Evolutionary conservation across 73 alveolate genomes (phyloP), one percentile per base, ranked within the genome.

Genomic region (Paramecium bursaria): DNA sequence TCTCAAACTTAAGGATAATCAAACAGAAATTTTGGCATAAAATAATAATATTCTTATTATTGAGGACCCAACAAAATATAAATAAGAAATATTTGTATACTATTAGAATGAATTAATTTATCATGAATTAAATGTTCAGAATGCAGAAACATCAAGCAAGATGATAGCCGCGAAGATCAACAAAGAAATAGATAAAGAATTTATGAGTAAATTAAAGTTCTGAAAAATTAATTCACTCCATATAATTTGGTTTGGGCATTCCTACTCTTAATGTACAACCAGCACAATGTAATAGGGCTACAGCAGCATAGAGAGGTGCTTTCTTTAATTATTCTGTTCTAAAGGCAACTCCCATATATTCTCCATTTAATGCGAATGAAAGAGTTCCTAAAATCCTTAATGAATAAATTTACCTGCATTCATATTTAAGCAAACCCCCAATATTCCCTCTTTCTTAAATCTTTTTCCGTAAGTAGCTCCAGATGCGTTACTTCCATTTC

Each of bases 251-350:
- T 48, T 57, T 73, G 30, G 35, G 91, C 60, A 29, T 86, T 7
- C 85, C 90, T 19, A 93, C 17, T 52, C 61, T 90, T 1, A 92
- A 15, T 15, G 92, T 90, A 57, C 97, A 90, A 1, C 97, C 97
- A 31, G 93, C 95, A 21, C 82, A 22, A 46, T 92, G 97, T 0
- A 92, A 61, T 30, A 92, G 54, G 2, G 95, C 91, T 0, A 92
- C 91, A 50, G 97, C 97, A 23, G 97, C 92, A 79, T 82, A 92
- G 44, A 92, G 76, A 6, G 95, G 95, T 1, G 95, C 97, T 73
- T 73, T 50, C 86, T 90, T 90, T 0, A 92, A 75, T 29, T 52
- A 19, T 13, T 87, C 95, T 25, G 88, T 91, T 74, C 85, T 79
- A 82, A 86, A 92, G 5, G 97, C 97, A 4, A 74, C 67, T 1